Evolutionary conservation across 2,329 filamentous ascomycete species (phyloP).

Genomic region (Beauveria pseudobassiana): DNA sequence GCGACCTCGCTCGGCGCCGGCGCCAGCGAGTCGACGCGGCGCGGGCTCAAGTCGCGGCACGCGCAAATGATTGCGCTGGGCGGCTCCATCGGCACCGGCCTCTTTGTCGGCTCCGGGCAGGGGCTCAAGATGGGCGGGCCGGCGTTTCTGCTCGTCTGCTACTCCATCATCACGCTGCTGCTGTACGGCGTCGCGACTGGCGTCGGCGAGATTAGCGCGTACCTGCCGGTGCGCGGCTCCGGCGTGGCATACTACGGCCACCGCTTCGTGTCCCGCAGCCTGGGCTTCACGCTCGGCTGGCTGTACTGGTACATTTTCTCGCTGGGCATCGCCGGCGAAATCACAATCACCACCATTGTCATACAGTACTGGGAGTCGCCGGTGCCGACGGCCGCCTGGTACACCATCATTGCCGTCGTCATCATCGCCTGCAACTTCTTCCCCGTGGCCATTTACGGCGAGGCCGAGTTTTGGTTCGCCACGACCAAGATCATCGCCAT

Average conservation of each 20-base stretch:
- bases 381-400: conserved; percentile 15
- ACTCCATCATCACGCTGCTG: conserved; percentile 43
- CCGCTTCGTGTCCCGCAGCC: conserved; percentile 21
- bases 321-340: conserved; percentile 14
- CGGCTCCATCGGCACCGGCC: conserved; percentile 11
- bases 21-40: conserved; percentile 5
- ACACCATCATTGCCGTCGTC: conserved; percentile 15
- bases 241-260: conserved; percentile 19
- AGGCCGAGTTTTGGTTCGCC: conserved; percentile 42
- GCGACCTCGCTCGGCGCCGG: not conserved
- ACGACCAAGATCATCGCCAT: conserved; percentile 41
- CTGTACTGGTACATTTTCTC: conserved; percentile 32
- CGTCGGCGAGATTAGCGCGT: conserved; percentile 25
- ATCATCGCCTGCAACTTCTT: conserved; percentile 15
- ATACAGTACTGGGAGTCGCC: conserved; percentile 17
- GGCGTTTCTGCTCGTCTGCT: conserved; percentile 37
- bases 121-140: conserved; percentile 32
- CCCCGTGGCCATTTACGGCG: conserved; percentile 38
- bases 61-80: conserved; percentile 47
- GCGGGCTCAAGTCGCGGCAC: conserved; percentile 25
- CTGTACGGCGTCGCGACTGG: conserved; percentile 47
- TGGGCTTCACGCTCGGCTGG: conserved; percentile 33
- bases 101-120: conserved; percentile 48
- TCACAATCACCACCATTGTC: conserved; percentile 15
- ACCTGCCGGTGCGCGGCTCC: conserved; percentile 18